phyloP scores from a whole-genome alignment of 2,329 filamentous ascomycete genomes.

The Colletotrichum paranaense region DNA sequence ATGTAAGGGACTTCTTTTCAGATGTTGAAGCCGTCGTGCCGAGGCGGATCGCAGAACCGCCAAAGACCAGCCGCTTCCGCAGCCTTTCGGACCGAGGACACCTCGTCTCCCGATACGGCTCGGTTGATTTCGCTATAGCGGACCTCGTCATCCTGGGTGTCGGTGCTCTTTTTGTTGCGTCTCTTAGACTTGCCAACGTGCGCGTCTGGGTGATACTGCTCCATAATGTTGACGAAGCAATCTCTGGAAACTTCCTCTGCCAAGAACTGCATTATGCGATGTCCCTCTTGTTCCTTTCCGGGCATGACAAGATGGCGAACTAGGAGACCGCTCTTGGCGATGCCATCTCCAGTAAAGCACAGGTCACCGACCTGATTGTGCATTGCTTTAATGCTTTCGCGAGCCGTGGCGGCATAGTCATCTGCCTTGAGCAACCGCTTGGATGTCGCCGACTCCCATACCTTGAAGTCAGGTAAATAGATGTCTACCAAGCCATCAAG shows the following conservation, averaged over 20 bases:
- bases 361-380: conserved; percentile 84
- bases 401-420: conserved; percentile 77
- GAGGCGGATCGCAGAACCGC: conserved; percentile 78
- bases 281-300: conserved; percentile 78
- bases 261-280: conserved; percentile 80
- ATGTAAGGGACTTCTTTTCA: conserved; percentile 42
- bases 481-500: conserved; percentile 86
- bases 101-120: conserved; percentile 71
- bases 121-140: conserved; percentile 84
- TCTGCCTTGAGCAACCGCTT: conserved; percentile 82
- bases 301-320: conserved; percentile 89
- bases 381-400: conserved; percentile 84
- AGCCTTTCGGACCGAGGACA: conserved; percentile 73
- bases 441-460: conserved; percentile 76
- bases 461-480: conserved; percentile 90
- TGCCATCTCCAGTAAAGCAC: conserved; percentile 83
- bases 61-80: conserved; percentile 80
- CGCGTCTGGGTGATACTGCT: conserved; percentile 85
- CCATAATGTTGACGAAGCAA: conserved; percentile 88
- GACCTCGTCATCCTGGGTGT: conserved; percentile 55
- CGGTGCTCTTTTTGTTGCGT: conserved; percentile 44
- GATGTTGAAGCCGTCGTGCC: conserved; percentile 63
- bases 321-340: conserved; percentile 81
- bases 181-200: conserved; percentile 79
- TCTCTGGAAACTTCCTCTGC: conserved; percentile 79